Base-by-base conservation (phyloP, 164 flowering plant species). In the Vitis cinerea region DNA sequence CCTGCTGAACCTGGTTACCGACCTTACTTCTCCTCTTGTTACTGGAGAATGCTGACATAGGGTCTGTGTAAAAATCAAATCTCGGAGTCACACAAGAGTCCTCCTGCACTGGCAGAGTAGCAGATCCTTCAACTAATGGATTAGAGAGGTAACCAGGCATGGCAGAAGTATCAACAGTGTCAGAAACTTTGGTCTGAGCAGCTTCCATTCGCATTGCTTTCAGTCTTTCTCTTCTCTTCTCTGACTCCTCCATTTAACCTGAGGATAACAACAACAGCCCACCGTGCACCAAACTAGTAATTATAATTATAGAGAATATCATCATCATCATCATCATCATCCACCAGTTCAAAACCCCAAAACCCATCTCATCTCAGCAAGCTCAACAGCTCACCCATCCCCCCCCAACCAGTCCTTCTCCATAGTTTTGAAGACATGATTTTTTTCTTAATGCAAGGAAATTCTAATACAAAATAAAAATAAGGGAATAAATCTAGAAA, bases 1-100 rank as follows among this genome's bases (percentile, higher is more conserved):
- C 72, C 27, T 69, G 83, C 61, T 71, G 58, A 66, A 14, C 15
- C 53, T 73, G 80, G 23, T 64, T 68, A 23, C n/a, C 61, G 50
- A 48, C 60, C 17, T 67, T 78, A 47, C 53, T 69, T 75, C 73
- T 81, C 79, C 72, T 83, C 75, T 59, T 84, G 71, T 75, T 83
- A 59, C 75, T 77, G 48, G 97, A 82, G 71, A 82, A 90, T 51
- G 94, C 90, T 0, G 95, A 72, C 87, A 90, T 78, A 2, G 97
- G 98, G 63, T 91, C 90, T 1, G 95, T 91, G 70, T 93, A 91
- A 68, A 65, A 93, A 75, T 87, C 97, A 73, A 91, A 93, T 78
- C 97, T 82, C 7, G 81, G 82, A 63, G 76, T 23, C 10, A 75
- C 70, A 61, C 53, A 13, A 50, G 80, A 57, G 6, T 44, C 62